Percentiles rank a stretch among this genome's conserved stretches.
Conservation (phyloP, 2,329 filamentous ascomycete species). For the Neofusicoccum sp. region DNA sequence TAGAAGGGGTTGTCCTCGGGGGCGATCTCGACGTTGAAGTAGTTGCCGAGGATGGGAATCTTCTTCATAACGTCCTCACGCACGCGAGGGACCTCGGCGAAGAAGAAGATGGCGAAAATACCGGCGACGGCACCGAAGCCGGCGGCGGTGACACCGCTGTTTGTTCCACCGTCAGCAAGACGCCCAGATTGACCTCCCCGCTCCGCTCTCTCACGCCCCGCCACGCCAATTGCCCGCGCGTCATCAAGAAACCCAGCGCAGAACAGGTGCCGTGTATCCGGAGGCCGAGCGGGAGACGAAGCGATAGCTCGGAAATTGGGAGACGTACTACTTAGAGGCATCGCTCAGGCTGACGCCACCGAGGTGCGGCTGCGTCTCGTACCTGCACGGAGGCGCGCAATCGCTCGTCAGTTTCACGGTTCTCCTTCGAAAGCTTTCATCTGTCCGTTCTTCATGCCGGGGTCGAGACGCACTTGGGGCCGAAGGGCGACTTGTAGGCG, state of each 20-base stretch:
- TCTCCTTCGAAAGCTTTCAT: no score
- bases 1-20: slow-evolving; percentile 64
- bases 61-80: slow-evolving; percentile 62
- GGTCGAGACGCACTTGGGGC: slow-evolving; percentile 52
- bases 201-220: neutral
- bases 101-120: slow-evolving; percentile 62
- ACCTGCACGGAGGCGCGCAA: slow-evolving; percentile 39
- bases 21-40: slow-evolving; percentile 57
- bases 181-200: no score
- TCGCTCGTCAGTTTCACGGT: neutral
- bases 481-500: slow-evolving; percentile 57
- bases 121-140: slow-evolving; percentile 58
- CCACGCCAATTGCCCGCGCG: no score
- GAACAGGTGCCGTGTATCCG: no score
- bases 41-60: slow-evolving; percentile 57
- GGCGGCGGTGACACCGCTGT: slow-evolving; percentile 45
- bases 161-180: no score
- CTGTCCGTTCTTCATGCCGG: no score
- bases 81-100: slow-evolving; percentile 62
- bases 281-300: no score
- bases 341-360: slow-evolving; percentile 48
- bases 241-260: no score
- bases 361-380: slow-evolving; percentile 49
- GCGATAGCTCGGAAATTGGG: neutral
- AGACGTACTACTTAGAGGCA: slow-evolving; percentile 47